Evolutionary conservation across 305 asterid genomes (phyloP), one percentile per base, ranked within the genome.

Genomic region (Plantago rigida): DNA sequence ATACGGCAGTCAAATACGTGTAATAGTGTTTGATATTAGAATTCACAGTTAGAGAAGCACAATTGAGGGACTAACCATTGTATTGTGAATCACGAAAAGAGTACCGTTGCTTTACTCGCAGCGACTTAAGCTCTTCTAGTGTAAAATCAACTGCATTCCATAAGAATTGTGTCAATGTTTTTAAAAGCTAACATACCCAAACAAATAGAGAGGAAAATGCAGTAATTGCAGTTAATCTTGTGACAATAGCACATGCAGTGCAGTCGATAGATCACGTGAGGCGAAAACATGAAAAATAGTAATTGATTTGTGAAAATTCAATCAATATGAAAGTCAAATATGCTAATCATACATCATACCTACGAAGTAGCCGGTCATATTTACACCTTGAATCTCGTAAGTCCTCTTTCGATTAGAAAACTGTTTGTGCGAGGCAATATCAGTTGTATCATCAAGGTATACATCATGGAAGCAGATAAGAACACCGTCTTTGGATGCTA

Each of bases 391-490:
- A 64, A 90, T 94, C 61, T 79, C 84, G 69, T 90, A 87, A 26
- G 89, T 87, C 72, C 77, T 81, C 75, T 80, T 81, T 17, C 96
- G 75, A 63, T 61, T 58, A 3, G 71, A 69, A 62, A 87, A 85
- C 68, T 87, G 82, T 72, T 71, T 75, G 79, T 77, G 94, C 47
- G 77, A 44, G 62, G 84, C 84, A 59, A 90, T 69, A 74, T 90
- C 87, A 46, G 96, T 87, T 19, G 79, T 85, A 24, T 56, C 75
- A 73, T 90, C 96, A 54, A 87, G 89, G 41, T 36, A 69, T 57
- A 79, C 76, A 77, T 90, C 97, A 65, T 90, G 96, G 79, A 81
- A 81, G 77, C 89, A 84, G 68, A 90, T 73, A 59, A 90, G 95
- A 72, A 68, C 78, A 22, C 97, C 96, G 14, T 87, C 97, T 78